These are phyloP conservation scores for Macrolepiota dolichaula DNA, from an alignment of 768 basidiomycete genomes.

Conservation along the genomic window DNA sequence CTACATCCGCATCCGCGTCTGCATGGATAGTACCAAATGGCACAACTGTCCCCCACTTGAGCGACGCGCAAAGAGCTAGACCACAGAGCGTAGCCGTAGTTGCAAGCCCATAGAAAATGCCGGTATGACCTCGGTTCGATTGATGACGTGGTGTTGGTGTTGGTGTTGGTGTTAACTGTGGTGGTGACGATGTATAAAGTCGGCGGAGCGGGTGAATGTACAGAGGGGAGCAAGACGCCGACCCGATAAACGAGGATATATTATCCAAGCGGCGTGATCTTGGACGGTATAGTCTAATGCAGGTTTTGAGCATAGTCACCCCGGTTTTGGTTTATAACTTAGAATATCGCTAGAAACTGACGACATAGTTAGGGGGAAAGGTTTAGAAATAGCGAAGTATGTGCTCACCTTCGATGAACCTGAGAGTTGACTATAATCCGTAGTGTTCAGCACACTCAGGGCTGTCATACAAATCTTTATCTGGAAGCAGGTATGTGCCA, in stretches of 20 bases:
- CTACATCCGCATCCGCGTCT: neutral
- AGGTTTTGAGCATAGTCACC: neutral
- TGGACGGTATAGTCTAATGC: neutral
- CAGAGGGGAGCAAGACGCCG: neutral
- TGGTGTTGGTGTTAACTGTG: too few relatives aligned
- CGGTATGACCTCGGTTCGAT: neutral
- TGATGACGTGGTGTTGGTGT: neutral
- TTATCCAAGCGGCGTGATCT: neutral
- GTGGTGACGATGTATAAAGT: neutral
- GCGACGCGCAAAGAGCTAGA: neutral
- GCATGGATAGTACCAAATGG: neutral
- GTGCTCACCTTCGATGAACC: neutral
- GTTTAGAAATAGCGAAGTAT: too few relatives aligned
- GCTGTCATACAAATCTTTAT: neutral
- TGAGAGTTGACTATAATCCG: neutral
- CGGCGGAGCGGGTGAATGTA: neutral
- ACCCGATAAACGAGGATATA: neutral
- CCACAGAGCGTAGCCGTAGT: neutral
- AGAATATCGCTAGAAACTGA: too few relatives aligned
- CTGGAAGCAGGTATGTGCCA: neutral
- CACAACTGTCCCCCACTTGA: neutral
- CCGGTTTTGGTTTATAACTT: too few relatives aligned
- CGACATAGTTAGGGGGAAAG: too few relatives aligned
- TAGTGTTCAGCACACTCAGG: neutral
- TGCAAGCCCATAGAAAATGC: neutral